Evolutionary conservation across 306 rosid species (phyloP), one percentile per base, ranked within the genome.

Genomic region (Corylus heterophylla): DNA sequence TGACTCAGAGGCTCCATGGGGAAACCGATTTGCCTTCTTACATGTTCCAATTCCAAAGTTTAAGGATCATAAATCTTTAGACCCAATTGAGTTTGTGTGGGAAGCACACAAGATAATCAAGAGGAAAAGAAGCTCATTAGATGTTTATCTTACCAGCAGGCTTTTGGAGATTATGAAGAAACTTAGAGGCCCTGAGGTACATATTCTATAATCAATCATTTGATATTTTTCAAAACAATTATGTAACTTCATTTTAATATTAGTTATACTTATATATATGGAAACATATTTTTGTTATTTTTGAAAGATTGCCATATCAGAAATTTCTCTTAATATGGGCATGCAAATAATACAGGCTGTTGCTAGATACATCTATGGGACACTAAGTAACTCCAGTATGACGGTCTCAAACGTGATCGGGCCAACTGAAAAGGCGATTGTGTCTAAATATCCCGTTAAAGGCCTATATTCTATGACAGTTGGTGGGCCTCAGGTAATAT

Each of bases 401-500:
- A 75, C 76, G 71, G 63, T 90, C 12, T 81, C 95, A 7, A 87
- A 71, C 68, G 29, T 89, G 14, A 80, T 88, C 51, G 92, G 91
- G 1, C 92, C 89, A 54, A 73, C 80, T 69, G 90, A 90, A 67
- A 84, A 90, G 63, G 78, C 84, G 86, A 75, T 90, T 71, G 47
- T 87, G 78, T 80, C 55, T 61, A 83, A 83, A 58, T 85, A 82
- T 67, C 85, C 89, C 0, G 14, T 77, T 10, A 87, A 87, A 80
- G 92, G 87, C 18, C 17, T 90, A 8, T 87, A 89, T 51, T 89
- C 80, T 44, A 70, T 73, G 78, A 75, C 86, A 0, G 67, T 54
- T 54, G 89, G 92, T 44, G 18, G 75, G 55, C 92, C 95, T 62
- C 85, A 85, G 91, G 92, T 88, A 84, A 9, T 49, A 49, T 4